These are phyloP conservation scores for Oryza australiensis DNA, from an alignment of 176 grass and related monocot genomes.

Conservation along the genomic window DNA sequence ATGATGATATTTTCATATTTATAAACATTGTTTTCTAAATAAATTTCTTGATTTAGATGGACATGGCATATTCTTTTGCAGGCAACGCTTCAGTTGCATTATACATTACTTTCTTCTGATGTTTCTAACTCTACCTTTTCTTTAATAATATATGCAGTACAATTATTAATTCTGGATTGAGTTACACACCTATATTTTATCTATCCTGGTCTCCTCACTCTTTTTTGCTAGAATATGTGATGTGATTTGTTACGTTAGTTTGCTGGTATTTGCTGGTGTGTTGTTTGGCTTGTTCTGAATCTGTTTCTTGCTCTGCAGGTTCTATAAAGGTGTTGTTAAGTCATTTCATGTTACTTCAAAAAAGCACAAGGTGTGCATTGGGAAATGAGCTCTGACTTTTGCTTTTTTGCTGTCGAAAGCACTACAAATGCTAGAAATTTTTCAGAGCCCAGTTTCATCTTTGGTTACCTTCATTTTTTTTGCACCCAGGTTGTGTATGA, in stretches of 20 bases:
- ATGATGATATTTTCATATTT: background rate
- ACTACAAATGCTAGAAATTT: background rate
- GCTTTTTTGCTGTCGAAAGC: conserved; percentile 5
- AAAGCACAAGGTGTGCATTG: conserved; percentile 62
- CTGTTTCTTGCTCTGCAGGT: conserved; percentile 59
- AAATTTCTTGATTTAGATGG: conserved; percentile 1
- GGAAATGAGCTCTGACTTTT: background rate
- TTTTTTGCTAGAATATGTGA: conserved; percentile 10
- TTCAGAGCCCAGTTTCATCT: background rate
- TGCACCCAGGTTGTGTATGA: conserved; percentile 66
- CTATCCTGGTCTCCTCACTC: background rate
- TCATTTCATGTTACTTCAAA: conserved; percentile 45
- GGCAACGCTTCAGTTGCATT: background rate
- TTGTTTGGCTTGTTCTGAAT: conserved; percentile 23
- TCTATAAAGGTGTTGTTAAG: conserved; percentile 58
- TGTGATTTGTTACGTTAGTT: conserved; percentile 15
- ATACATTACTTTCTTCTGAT: background rate
- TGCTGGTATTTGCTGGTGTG: conserved; percentile 10
- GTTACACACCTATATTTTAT: background rate
- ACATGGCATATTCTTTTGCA: background rate
- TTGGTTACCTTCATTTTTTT: conserved; percentile 16
- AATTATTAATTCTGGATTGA: background rate
- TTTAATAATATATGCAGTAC: background rate
- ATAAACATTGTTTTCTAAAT: background rate
- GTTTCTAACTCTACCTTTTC: conserved; percentile 1